Evolutionary conservation across 164 flowering plant genomes (phyloP), one percentile per base, ranked within the genome.

Genomic region (Euptelea pleiosperma): DNA sequence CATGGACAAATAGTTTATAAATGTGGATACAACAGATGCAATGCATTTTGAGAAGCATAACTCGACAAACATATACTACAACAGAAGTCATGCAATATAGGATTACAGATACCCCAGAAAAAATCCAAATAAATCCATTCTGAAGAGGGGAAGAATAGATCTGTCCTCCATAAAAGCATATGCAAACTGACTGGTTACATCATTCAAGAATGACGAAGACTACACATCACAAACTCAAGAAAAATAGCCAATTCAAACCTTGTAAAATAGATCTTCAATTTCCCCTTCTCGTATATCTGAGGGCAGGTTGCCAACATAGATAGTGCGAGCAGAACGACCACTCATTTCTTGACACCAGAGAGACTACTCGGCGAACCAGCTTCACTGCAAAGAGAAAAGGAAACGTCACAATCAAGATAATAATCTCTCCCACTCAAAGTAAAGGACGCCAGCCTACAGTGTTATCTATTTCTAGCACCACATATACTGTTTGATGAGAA

Each of bases 251-350:
- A 49, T 14, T 15, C 76, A 66, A 68, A 93, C 98, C 98, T 93
- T 93, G 79, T 86, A 81, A 54, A 93, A 93, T 10, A 93, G 65
- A 75, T 93, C 97, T 75, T 93, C 97, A 70, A 93, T 65, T 73
- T 93, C 97, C 51, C 58, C 57, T 69, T 93, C 97, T 61, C 78
- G 82, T 45, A 89, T 80, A 66, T 92, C 98, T 16, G 81, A 66
- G 6, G 98, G 98, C 60, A 93, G 72, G 85, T 93, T 89, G 47
- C 98, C 97, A 69, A 89, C 97, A 66, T 87, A 93, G 63, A 93
- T 83, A 28, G 83, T 83, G 51, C 98, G 90, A 42, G 91, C 77
- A 72, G 79, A 82, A 35, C 96, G 95, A 50, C 93, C 77, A 74
- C 96, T 87, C 98, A 93, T 93, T 49, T 63, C n/a, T 66, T 60